These are phyloP conservation scores for Fusarium oligoseptatum DNA, from an alignment of 2,329 filamentous ascomycete genomes.

Conservation along the genomic window DNA sequence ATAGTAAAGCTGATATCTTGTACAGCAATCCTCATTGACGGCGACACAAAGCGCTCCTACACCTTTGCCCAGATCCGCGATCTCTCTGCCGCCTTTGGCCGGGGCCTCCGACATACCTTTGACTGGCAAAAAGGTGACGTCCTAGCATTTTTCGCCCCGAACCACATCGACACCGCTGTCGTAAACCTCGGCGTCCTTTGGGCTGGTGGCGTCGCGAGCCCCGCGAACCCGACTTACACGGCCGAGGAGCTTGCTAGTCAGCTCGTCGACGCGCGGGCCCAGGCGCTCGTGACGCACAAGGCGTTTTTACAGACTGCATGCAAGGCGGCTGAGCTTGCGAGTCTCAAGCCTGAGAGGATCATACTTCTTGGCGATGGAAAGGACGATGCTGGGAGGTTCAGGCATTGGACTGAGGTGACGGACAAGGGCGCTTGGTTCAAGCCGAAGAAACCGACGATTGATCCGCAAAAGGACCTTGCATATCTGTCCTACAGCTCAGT, in stretches of 20 bases:
- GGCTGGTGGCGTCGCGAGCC: conserved; percentile 86
- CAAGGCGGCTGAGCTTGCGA: conserved; percentile 77
- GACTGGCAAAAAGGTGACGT: conserved; percentile 88
- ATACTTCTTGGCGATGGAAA: conserved; percentile 79
- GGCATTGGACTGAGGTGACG: conserved; percentile 80
- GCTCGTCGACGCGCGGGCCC: conserved; percentile 81
- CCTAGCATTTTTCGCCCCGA: conserved; percentile 85
- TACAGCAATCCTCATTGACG: conserved; percentile 82
- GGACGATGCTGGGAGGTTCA: conserved; percentile 70
- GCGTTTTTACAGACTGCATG: conserved; percentile 73
- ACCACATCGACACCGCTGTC: conserved; percentile 85
- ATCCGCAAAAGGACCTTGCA: conserved; percentile 79
- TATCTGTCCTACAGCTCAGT: conserved; percentile 87
- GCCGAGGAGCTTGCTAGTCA: conserved; percentile 87
- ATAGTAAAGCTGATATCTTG: background rate
- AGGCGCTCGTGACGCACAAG: conserved; percentile 80
- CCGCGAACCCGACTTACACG: conserved; percentile 90
- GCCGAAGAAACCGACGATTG: conserved; percentile 68
- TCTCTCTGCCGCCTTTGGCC: conserved; percentile 80
- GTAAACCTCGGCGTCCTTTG: conserved; percentile 84
- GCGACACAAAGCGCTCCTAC: conserved; percentile 75
- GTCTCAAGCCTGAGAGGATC: conserved; percentile 78
- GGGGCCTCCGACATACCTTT: conserved; percentile 80
- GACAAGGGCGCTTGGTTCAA: conserved; percentile 68
- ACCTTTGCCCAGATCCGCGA: conserved; percentile 77